Evolutionary conservation across 2,329 filamentous ascomycete species (phyloP).

Genomic region (Claviceps quebecensis): DNA sequence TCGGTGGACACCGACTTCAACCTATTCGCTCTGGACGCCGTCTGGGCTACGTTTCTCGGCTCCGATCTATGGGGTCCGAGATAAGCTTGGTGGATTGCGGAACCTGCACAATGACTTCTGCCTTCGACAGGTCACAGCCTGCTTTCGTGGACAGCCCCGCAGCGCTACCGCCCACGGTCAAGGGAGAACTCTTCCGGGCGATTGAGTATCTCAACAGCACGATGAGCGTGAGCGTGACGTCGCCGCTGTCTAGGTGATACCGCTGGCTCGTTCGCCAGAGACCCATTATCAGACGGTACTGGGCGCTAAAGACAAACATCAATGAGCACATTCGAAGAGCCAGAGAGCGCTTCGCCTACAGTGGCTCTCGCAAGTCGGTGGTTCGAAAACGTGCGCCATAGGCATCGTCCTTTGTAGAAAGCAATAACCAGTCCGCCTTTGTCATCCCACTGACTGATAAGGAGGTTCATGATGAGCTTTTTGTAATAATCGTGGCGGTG

Average conservation of each 20-base stretch:
- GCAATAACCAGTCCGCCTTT: not conserved
- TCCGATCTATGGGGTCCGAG: constrained; percentile 1
- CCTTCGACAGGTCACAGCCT: not conserved
- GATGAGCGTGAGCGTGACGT: not conserved
- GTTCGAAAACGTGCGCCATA: constrained; percentile 3
- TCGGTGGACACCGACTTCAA: constrained; percentile 16
- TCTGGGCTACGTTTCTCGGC: constrained; percentile 18
- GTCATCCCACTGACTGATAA: not conserved
- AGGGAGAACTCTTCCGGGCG: not conserved
- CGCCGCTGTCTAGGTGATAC: not conserved
- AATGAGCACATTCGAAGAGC: not conserved
- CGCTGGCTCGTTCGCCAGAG: not conserved
- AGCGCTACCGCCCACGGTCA: not conserved
- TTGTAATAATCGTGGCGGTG: constrained; percentile 8
- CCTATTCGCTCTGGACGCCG: constrained; percentile 17
- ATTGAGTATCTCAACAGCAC: not conserved
- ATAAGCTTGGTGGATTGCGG: not conserved
- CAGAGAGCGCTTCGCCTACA: not conserved
- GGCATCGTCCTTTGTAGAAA: constrained; percentile 4
- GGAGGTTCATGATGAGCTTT: constrained; percentile 13
- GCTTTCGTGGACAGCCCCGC: not conserved
- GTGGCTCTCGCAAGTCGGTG: not conserved
- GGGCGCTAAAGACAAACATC: not conserved
- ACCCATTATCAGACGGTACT: not conserved
- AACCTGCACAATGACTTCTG: not conserved